Evolutionary conservation across 176 grass and related monocot species (phyloP).

Genomic region (Ananas comosus): DNA sequence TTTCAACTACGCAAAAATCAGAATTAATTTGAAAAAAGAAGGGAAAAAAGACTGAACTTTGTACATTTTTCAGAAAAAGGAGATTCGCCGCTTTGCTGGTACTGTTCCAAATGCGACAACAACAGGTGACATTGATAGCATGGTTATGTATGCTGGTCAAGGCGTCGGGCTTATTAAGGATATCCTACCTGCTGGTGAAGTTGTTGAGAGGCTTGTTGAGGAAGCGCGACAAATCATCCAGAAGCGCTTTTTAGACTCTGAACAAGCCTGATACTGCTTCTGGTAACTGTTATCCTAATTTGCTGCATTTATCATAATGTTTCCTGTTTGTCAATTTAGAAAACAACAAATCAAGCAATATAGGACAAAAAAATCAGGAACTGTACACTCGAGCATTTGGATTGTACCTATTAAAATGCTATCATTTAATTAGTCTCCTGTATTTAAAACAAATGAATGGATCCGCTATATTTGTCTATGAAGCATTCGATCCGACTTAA

Average conservation of each 20-base stretch:
- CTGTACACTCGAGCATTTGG: no score
- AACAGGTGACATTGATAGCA: constrained; percentile 55
- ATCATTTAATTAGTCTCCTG: no score
- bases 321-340: not conserved
- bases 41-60: no score
- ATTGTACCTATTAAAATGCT: no score
- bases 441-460: no score
- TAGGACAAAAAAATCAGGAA: no score
- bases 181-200: constrained; percentile 64
- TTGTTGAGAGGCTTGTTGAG: constrained; percentile 48
- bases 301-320: not conserved
- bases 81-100: constrained; percentile 53
- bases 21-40: no score
- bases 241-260: constrained; percentile 19
- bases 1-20: no score
- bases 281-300: not conserved
- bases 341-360: not conserved
- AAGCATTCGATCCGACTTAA: no score
- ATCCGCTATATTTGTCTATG: no score
- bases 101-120: constrained; percentile 73
- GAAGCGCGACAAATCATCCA: constrained; percentile 48
- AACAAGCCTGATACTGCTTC: not conserved
- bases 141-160: constrained; percentile 86
- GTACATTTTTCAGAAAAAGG: constrained; percentile 43
- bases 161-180: constrained; percentile 66